Evolutionary conservation across 805 yeast species (phyloP), one percentile per base, ranked within the genome.

Genomic region (Barnettozyma populi): DNA sequence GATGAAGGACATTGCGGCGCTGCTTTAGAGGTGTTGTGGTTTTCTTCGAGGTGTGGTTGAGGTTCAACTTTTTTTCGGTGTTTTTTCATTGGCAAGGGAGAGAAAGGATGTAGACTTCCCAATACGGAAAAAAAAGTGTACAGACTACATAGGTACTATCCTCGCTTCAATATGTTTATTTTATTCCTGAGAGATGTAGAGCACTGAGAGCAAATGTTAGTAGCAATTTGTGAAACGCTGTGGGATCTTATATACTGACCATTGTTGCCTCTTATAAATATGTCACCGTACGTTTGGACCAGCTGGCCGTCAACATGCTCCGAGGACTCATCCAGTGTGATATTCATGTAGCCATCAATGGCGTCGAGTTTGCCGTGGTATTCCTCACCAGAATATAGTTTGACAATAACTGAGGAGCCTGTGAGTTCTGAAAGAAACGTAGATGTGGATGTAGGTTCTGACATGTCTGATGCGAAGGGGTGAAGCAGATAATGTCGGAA

Each of bases 321-420:
- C 41, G 79, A 73, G 4, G 95, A 80, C 51, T 82, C 76, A 47
- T 86, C 89, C 54, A 94, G 74, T 2, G 92, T 95, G 43, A 94
- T 84, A 68, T 94, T 94, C 97, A 94, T 90, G 71, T 83, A 94
- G 8, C 98, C 98, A 64, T 94, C 99, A 49, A 94, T 90, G 36
- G 97, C 87, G 57, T 87, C 92, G 53, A 87, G 74, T 43, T 59
- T 68, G 54, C 92, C 95, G 41, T 74, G 78, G 67, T 89, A 94
- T 50, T 87, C 87, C 52, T 90, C 82, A 13, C 97, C 98, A 32
- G 94, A 86, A 62, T 84, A 79, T 46, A 90, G 77, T 64, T 86
- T 89, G 25, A 94, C 97, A 36, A 83, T 70, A 20, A 94, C 97
- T 16, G 78, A 70, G 44, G 83, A 76, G 41, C 96, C 95, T 23